Percentiles rank a stretch among this genome's conserved stretches.
phyloP scores from a whole-genome alignment of 2,329 filamentous ascomycete genomes.

The Sporothrix dimorphospora region DNA sequence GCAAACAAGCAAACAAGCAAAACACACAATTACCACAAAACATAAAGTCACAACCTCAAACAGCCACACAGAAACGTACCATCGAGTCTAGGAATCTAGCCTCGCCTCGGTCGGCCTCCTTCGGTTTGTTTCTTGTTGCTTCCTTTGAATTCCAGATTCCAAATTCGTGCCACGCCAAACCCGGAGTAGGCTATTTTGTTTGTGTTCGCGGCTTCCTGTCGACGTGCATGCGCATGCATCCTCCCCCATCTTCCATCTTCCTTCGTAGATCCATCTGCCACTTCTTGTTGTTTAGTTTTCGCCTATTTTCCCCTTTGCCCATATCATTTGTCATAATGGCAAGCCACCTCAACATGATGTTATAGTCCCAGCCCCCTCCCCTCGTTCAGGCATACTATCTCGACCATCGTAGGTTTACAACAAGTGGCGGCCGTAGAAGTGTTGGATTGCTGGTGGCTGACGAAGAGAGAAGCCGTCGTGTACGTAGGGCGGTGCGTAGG shows the following conservation, averaged over 20 bases:
- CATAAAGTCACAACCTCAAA: neutral
- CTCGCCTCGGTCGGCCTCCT: neutral
- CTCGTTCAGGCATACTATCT: neutral
- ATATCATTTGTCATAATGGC: neutral
- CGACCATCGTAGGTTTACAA: neutral
- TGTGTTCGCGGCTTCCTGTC: neutral
- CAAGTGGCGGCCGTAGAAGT: neutral
- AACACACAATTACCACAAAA: neutral
- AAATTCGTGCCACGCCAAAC: neutral
- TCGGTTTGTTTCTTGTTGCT: neutral
- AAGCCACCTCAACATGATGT: neutral
- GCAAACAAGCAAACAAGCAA: neutral
- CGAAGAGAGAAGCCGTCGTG: neutral
- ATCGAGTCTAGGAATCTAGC: neutral
- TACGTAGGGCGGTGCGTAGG: neutral
- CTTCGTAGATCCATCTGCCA: neutral
- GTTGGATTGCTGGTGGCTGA: neutral
- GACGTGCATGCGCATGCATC: neutral
- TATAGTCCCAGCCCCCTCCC: neutral
- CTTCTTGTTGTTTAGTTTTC: neutral
- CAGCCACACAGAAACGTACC: constrained; percentile 7
- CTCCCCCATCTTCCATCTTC: neutral
- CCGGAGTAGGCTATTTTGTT: neutral
- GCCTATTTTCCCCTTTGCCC: neutral
- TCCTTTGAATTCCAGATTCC: neutral